Base-by-base conservation (phyloP, 139 green algal genomes). In the Chlorella sp. region DNA sequence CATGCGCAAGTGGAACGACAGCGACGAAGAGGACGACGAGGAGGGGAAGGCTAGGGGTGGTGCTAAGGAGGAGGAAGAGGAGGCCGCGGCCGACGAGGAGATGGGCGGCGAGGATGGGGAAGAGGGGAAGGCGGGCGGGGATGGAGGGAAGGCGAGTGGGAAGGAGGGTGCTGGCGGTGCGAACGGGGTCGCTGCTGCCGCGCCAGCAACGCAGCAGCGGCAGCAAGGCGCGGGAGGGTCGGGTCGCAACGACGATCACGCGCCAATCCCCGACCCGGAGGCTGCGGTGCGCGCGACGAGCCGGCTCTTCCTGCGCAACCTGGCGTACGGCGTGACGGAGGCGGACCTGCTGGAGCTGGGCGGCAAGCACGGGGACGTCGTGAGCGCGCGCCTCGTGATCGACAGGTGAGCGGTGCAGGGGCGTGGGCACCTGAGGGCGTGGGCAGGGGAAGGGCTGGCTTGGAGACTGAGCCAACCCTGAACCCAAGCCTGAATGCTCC, bases 281-380 rank as follows among this genome's bases (percentile, higher is more conserved):
- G 63, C 6, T 14, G 29, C 63, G 63, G 42, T 55, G 42, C 42
- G 42, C 42, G 10, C 42, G 24, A 95, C 92, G 2, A 89, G 91
- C 0, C 85, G 95, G 20, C 82, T 99, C 55, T 98, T 98, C 80
- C 77, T 98, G 35, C 82, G 95, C 35, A 99, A 99, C 80, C 88
- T 99, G 69, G 81, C 92, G 0, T 99, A 94, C 82, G 79, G 73
- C 6, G 86, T 91, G 49, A 94, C 83, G 0, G 94, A 99, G 65
- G 84, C 86, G 1, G 94, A 99, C 55, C 75, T 99, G 42, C 51
- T 62, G 4, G 83, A 87, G 59, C 65, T 92, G 35, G 94, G 98
- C 74, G 79, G 80, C n/a, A 27, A 31, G 17, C 86, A 87, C 74
- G 95, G 95, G 1, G 78, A 92, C 20, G 62, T 98, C n/a, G 62